Evolutionary conservation across 2,329 filamentous ascomycete genomes (phyloP).

Genomic region (Fusarium sp.): DNA sequence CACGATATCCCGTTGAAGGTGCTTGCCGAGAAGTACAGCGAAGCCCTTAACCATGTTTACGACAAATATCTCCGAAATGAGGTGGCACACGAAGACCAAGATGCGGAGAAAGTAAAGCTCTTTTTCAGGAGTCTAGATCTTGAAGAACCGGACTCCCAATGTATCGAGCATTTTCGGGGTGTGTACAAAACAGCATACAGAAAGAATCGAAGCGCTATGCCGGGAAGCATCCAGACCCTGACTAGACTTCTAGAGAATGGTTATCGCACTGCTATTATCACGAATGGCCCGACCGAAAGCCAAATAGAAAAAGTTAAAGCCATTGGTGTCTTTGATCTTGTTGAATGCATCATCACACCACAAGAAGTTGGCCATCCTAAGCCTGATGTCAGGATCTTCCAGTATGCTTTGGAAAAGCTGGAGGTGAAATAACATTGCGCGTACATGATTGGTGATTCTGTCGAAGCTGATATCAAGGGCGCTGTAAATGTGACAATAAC

Average conservation of each 20-base stretch:
- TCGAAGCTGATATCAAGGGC: background rate
- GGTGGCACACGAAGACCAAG: background rate
- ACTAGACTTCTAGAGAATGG: background rate
- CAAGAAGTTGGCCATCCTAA: constrained; percentile 8
- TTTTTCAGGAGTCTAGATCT: background rate
- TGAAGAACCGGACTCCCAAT: background rate
- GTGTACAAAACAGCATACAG: constrained; percentile 6
- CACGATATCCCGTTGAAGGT: background rate
- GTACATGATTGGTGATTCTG: background rate
- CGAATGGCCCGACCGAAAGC: background rate
- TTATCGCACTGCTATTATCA: background rate
- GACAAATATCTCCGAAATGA: background rate
- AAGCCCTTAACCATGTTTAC: background rate
- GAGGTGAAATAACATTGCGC: rapidly evolving
- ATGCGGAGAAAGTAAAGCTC: background rate
- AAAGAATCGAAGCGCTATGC: background rate
- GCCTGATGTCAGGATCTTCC: background rate
- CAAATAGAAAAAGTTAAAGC: constrained; percentile 2
- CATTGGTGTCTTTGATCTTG: background rate
- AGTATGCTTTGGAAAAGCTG: background rate
- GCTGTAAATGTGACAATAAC: background rate
- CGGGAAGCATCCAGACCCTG: background rate
- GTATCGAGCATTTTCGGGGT: background rate
- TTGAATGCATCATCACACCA: constrained; percentile 3
- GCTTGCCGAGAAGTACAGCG: background rate